Conservation (phyloP, 345 rosid species). For the Hibiscus mutabilis region DNA sequence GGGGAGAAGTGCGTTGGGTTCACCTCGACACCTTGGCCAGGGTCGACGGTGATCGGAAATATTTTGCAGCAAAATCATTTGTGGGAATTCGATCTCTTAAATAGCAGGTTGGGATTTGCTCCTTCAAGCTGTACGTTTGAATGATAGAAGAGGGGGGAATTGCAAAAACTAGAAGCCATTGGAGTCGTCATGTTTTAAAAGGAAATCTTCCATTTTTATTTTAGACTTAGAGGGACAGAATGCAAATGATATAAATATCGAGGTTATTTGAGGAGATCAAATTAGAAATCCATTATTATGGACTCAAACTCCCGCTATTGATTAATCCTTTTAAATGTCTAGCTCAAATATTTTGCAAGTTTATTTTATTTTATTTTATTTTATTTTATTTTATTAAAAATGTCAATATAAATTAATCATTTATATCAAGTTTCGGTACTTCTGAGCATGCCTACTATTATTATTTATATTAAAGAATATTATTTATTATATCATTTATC, state of each 20-base stretch:
- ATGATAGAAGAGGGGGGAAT: neutral
- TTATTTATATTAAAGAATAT: too few relatives aligned
- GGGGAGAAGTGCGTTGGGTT: conserved; percentile 40
- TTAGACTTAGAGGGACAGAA: neutral
- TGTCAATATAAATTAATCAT: neutral
- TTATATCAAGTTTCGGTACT: too few relatives aligned
- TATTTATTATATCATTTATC: too few relatives aligned
- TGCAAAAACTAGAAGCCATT: neutral
- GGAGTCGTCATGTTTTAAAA: neutral
- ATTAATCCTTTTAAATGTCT: too few relatives aligned
- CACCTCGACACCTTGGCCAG: conserved; percentile 18
- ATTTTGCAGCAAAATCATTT: conserved; percentile 62
- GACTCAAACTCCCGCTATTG: neutral
- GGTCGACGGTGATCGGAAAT: conserved; percentile 34
- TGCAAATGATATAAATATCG: neutral
- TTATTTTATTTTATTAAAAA: neutral
- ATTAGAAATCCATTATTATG: neutral
- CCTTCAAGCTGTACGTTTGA: conserved; percentile 41
- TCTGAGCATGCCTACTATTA: too few relatives aligned
- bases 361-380: too few relatives aligned
- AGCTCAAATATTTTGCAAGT: neutral
- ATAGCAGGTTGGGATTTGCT: conserved; percentile 37
- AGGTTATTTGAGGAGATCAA: neutral
- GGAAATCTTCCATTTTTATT: neutral
- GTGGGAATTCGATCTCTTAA: conserved; percentile 47